These are phyloP conservation scores for Cryptococcus sp. DNA, from an alignment of 1,284 basidiomycete genomes.

Conservation along the genomic window DNA sequence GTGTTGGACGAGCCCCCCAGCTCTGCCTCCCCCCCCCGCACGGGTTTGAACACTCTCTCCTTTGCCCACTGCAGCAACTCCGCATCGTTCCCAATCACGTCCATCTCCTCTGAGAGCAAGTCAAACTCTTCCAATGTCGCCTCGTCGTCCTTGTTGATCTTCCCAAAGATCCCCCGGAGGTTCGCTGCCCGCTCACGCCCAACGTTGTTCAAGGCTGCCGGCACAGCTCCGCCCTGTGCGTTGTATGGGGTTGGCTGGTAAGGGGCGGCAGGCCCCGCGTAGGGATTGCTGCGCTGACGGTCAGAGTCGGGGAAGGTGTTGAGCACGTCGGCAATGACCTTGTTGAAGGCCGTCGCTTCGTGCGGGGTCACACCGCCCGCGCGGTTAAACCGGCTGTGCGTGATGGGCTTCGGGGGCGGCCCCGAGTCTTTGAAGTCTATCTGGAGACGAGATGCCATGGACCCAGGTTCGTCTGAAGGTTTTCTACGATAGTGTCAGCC, in stretches of 20 bases:
- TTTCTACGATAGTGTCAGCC: too few species aligned
- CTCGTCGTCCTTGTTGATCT: constrained; percentile 12
- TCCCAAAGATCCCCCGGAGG: too few species aligned
- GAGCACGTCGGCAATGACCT: constrained; percentile 25
- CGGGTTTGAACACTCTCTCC: constrained; percentile 59
- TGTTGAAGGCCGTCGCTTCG: constrained; percentile 29
- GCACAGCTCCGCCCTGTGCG: too few species aligned
- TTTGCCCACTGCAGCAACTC: constrained; percentile 73
- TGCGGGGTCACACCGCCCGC: constrained; percentile 30
- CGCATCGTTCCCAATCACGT: constrained; percentile 64
- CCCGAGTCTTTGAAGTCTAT: too few species aligned
- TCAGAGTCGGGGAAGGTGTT: constrained; percentile 12
- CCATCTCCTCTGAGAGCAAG: constrained; percentile 69
- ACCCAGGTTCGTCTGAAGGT: too few species aligned
- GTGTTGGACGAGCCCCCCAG: too few species aligned
- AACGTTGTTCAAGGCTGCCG: too few species aligned
- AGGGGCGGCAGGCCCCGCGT: neutral
- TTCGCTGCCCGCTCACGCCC: too few species aligned
- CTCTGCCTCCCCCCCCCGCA: too few species aligned
- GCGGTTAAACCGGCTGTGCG: neutral
- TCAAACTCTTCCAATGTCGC: constrained; percentile 55
- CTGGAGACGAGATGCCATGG: too few species aligned
- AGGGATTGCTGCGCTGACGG: neutral
- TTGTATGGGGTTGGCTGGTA: neutral
- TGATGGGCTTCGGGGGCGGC: too few species aligned